These are phyloP conservation scores for Brassica balearica DNA, from an alignment of 441 rosid genomes.

Conservation along the genomic window DNA sequence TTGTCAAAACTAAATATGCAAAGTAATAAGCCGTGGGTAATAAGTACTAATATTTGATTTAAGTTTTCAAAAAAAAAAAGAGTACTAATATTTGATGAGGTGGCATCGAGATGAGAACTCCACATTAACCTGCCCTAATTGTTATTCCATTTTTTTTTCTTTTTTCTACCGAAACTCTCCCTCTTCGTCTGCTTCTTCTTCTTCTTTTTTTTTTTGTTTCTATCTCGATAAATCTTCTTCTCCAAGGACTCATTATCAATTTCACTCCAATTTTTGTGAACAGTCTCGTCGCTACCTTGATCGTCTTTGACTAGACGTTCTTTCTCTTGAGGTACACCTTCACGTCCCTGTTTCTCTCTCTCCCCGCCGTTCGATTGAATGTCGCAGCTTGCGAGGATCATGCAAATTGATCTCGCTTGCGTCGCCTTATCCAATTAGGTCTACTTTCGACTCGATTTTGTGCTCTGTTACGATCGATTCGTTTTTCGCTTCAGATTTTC, in stretches of 20 bases:
- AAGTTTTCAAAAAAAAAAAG: too few species aligned
- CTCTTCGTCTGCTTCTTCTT: neutral
- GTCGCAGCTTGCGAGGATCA: conserved; percentile 5
- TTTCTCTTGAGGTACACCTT: conserved; percentile 14
- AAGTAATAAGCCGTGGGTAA: too few species aligned
- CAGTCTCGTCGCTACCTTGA: conserved; percentile 29
- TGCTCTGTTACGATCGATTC: conserved; percentile 12
- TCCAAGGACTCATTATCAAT: conserved; percentile 24
- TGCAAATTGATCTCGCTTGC: conserved; percentile 14
- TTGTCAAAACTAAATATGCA: too few species aligned
- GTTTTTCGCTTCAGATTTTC: conserved; percentile 4
- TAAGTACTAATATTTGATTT: too few species aligned
- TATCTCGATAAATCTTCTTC: conserved; percentile 8
- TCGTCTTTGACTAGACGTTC: conserved; percentile 9
- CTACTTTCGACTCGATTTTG: neutral
- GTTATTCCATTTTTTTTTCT: neutral
- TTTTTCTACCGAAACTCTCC: neutral
- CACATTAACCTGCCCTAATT: neutral
- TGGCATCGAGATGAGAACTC: neutral
- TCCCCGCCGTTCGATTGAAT: neutral
- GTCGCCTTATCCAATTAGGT: neutral
- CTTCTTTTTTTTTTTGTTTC: neutral
- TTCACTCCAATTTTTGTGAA: conserved; percentile 24
- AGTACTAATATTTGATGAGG: neutral
- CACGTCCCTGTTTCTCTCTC: neutral